Conservation (phyloP, 768 basidiomycete genomes). For the Boletus rubropictus region DNA sequence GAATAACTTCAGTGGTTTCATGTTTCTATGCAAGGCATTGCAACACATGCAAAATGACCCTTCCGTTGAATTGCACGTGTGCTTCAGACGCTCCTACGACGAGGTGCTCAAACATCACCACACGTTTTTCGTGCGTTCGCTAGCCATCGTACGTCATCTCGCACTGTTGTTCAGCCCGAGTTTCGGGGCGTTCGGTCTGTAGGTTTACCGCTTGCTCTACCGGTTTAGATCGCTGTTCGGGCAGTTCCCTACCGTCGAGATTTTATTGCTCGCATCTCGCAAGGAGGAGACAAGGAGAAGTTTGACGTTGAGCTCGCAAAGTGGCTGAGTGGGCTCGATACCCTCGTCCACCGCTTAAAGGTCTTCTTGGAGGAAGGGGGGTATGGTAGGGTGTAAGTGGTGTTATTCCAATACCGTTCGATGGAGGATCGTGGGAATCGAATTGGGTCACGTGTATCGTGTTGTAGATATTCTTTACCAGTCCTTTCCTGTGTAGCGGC, state of each 20-base stretch:
- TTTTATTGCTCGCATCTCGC: constrained; percentile 56
- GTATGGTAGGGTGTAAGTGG: constrained; percentile 48
- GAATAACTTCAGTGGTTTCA: constrained; percentile 47
- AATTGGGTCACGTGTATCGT: constrained; percentile 9
- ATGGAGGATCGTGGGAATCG: constrained; percentile 24
- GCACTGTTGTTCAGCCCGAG: too few relatives aligned
- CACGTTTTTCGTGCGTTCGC: constrained; percentile 57
- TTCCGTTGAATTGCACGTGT: constrained; percentile 50
- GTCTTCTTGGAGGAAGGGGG: constrained; percentile 53
- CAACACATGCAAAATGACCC: constrained; percentile 57
- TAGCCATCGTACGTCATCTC: constrained; percentile 27
- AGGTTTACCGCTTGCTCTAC: neutral
- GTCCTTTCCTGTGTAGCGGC: too few relatives aligned
- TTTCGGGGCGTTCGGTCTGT: neutral
- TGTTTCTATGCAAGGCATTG: constrained; percentile 63
- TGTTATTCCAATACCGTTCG: constrained; percentile 2
- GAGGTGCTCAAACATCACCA: constrained; percentile 62
- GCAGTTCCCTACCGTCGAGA: constrained; percentile 58
- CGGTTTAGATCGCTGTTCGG: constrained; percentile 49
- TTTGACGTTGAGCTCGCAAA: constrained; percentile 51
- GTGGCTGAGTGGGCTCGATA: constrained; percentile 62
- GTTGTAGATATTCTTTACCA: too few relatives aligned
- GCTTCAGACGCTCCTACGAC: constrained; percentile 70
- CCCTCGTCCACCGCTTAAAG: constrained; percentile 45
- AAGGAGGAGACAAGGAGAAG: constrained; percentile 57